Base-by-base conservation (phyloP, 2,329 filamentous ascomycete species). In the Colletotrichum sp. region DNA sequence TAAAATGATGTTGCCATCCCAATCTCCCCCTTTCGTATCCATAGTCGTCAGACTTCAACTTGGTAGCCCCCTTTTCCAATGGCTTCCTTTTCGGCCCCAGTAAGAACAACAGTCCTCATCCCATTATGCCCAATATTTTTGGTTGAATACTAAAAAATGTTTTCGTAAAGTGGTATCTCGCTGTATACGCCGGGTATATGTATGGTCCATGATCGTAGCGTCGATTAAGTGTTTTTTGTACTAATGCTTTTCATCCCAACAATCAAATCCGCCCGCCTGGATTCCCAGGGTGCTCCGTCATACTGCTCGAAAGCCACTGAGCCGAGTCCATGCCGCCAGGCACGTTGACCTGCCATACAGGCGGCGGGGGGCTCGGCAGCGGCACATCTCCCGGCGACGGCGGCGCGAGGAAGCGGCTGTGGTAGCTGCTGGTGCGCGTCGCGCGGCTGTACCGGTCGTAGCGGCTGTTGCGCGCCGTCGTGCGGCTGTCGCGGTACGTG, bases 221-320 rank as follows among this genome's bases (percentile, higher is more conserved):
- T 32, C 18, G 6, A n/a, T 21, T 36, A 21, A 18, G 16, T 32
- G 4, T 24, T 7, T 21, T 21, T 34, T 5, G 12, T n/a, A n/a
- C 10, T 24, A 13, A 48, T 12, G 5, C 18, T n/a, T 30, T 30
- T 30, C 28, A 30, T 30, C 8, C 9, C 28, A 30, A 30, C 9
- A 4, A 4, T 30, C 58, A 62, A 13, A 62, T n/a, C 6, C n/a
- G 58, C 18, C 58, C 21, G 16, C 62, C 63, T 10, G 73, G 63
- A 7, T 73, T 48, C 13, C 56, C 73, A 7, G 69, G 69, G 18
- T 75, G 73, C 28, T 69, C 69, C 26, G 63, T 55, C 73, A 73
- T 75, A 26, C 34, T 68, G 13, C 55, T 68, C 18, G 69, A 75
- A 2, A 75, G 43, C 73, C 73, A 75, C 69, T 68, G 73, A 34